Percentiles rank a stretch among this genome's conserved stretches.
Conservation (phyloP, 768 basidiomycete genomes). For the Mycena rebaudengoi region DNA sequence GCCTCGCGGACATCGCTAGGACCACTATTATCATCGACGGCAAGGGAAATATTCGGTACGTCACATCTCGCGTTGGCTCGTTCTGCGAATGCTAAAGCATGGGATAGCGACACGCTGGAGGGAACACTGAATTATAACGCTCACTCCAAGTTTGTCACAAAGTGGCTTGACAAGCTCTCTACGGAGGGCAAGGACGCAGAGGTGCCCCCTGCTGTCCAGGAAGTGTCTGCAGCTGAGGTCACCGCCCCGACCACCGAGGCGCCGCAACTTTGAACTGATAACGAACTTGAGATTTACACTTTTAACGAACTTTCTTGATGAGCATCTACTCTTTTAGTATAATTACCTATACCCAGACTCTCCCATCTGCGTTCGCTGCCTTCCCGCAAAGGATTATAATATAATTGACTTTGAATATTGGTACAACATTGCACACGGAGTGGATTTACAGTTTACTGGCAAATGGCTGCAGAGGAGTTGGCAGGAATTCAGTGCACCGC, state of each 20-base stretch:
- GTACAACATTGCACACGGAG: no score
- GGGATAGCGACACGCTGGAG: slow-evolving; percentile 63
- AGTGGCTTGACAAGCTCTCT: slow-evolving; percentile 66
- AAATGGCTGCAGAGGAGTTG: no score
- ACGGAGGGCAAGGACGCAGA: slow-evolving; percentile 41
- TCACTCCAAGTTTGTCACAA: slow-evolving; percentile 76
- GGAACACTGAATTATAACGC: slow-evolving; percentile 68
- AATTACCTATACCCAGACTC: neutral
- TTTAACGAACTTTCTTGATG: neutral
- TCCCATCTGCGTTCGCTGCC: neutral
- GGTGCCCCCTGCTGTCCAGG: slow-evolving; percentile 7
- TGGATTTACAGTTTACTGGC: no score
- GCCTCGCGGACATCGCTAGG: slow-evolving; percentile 65
- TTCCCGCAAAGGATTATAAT: neutral
- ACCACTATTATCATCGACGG: slow-evolving; percentile 82
- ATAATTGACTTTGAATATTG: neutral
- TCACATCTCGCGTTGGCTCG: neutral
- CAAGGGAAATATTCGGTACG: slow-evolving; percentile 72
- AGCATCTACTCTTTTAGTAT: slow-evolving; percentile 17
- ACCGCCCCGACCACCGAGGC: neutral
- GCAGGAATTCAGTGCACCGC: neutral
- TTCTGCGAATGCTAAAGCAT: neutral
- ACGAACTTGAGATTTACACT: neutral
- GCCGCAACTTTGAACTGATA: neutral
- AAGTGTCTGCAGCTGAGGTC: slow-evolving; percentile 3